Base-by-base conservation (phyloP, 2,329 filamentous ascomycete genomes). In the Neonectria magnoliae region DNA sequence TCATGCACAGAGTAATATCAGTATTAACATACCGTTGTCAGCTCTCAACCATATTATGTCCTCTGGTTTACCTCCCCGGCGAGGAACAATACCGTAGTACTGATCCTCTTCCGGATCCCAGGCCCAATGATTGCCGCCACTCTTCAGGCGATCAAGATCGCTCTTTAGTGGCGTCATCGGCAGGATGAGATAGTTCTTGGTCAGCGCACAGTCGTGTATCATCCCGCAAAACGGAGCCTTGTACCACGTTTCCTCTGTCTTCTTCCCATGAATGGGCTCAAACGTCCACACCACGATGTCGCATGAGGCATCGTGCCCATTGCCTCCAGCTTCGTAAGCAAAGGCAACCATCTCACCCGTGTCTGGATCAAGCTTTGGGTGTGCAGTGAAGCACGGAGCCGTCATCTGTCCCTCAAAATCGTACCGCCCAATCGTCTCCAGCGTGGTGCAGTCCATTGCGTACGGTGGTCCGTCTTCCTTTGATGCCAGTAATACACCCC, bases 1-100 rank as follows among this genome's bases (percentile, higher is more conserved):
- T 31, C 16, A 11, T 7, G 27, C n/a, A 38, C 4, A 0, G 1
- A 4, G 5, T 33, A 20, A 13, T 0, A 1, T 0, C 3, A 10
- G 10, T 3, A 18, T 16, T 27, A 11, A 38, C 64, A 48, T 0
- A 65, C 64, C 64, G 13, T 66, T 65, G 0, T 66, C 62, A 4
- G 64, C 64, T 16, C 51, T 27, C 4, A 66, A 38, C 64, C 57
- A 66, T 1, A 53, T 53, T 9, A 53, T 53, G 25, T 53, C 50
- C 2, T 53, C 50, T 8, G 50, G 50, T 8, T 53, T 53, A 5
- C 50, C 50, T 27, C 50, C 50, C 38, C 50, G 9, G 13, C 50
- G 50, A 14, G 50, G 50, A 18, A 53, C 50, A 1, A 53, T 53
- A 8, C 50, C 50, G 5, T 53, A 53, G 31, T 53, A 53, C 18